phyloP scores from a whole-genome alignment of 805 yeast genomes.

The Kuraishia ogatae region DNA sequence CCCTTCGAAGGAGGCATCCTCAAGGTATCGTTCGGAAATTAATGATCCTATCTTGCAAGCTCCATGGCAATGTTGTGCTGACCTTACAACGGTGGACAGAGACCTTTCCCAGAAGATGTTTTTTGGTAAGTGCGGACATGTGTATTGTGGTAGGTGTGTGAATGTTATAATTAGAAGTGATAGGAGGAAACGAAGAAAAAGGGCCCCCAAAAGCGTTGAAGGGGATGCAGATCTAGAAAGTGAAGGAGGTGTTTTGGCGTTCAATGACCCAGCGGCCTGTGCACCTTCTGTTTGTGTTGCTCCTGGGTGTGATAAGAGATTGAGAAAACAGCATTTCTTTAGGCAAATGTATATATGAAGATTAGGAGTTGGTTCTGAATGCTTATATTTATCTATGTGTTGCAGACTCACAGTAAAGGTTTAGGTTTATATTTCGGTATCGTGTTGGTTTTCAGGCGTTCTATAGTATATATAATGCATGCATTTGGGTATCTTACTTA shows the following conservation, averaged over 20 bases:
- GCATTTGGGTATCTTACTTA: background rate
- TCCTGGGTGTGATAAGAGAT: constrained; percentile 31
- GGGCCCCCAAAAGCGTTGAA: constrained; percentile 14
- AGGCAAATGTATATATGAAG: constrained; percentile 40
- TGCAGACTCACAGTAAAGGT: too few relatives aligned
- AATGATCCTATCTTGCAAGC: constrained; percentile 33
- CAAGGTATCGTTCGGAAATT: constrained; percentile 13
- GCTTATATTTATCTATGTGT: too few relatives aligned
- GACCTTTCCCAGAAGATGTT: constrained; percentile 61
- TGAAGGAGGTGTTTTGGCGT: constrained; percentile 4
- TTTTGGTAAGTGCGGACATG: constrained; percentile 70
- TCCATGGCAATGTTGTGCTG: constrained; percentile 53
- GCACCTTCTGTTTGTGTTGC: constrained; percentile 59
- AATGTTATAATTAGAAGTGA: constrained; percentile 42
- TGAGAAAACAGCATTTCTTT: constrained; percentile 41
- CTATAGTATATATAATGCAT: background rate
- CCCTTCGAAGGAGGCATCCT: constrained; percentile 16
- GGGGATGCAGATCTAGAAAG: constrained; percentile 9
- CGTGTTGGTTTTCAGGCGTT: background rate
- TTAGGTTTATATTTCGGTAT: background rate
- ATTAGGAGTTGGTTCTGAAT: too few relatives aligned
- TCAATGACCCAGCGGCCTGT: constrained; percentile 29
- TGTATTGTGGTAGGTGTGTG: constrained; percentile 81
- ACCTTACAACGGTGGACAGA: constrained; percentile 44
- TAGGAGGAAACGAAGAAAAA: constrained; percentile 9